These are phyloP conservation scores for Boletus vinaceobasis DNA, from an alignment of 768 basidiomycete genomes.

Conservation along the genomic window DNA sequence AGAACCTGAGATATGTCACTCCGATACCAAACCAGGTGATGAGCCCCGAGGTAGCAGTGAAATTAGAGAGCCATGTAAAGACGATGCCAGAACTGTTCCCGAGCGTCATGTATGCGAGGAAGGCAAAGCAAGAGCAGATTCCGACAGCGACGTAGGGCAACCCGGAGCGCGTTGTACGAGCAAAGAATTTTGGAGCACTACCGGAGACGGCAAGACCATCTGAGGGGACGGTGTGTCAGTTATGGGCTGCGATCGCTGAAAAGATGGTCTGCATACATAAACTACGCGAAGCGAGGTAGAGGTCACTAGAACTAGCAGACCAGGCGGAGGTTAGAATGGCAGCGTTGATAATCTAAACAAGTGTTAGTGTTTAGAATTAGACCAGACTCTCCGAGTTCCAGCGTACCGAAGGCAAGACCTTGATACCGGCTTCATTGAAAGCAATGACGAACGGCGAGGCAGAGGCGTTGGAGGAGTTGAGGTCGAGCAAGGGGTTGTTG, in stretches of 20 bases:
- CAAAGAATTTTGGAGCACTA: slow-evolving; percentile 53
- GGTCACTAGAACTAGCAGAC: slow-evolving; percentile 40
- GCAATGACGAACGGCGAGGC: slow-evolving; percentile 60
- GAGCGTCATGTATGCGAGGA: slow-evolving; percentile 43
- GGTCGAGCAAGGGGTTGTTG: slow-evolving; percentile 39
- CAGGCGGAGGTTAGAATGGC: slow-evolving; percentile 43
- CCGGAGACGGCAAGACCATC: slow-evolving; percentile 51
- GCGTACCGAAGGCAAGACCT: slow-evolving; percentile 47
- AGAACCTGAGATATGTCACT: slow-evolving; percentile 46
- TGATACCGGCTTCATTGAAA: slow-evolving; percentile 54
- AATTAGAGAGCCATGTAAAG: slow-evolving; percentile 41
- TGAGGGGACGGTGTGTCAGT: slow-evolving; percentile 31
- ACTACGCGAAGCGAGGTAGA: slow-evolving; percentile 39
- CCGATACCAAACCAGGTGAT: slow-evolving; percentile 44
- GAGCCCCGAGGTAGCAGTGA: slow-evolving; percentile 39
- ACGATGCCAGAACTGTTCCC: slow-evolving; percentile 33
- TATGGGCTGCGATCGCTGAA: not conserved
- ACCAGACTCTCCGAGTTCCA: not conserved
- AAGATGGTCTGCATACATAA: slow-evolving; percentile 27
- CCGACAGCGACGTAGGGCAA: slow-evolving; percentile 44
- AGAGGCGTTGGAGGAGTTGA: slow-evolving; percentile 38
- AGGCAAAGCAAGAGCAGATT: slow-evolving; percentile 29
- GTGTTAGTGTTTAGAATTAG: not conserved
- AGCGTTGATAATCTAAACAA: slow-evolving; percentile 33
- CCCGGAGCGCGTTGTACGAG: slow-evolving; percentile 36